Base-by-base conservation (phyloP, 2,329 filamentous ascomycete genomes). In the Diaporthe aspalathi region DNA sequence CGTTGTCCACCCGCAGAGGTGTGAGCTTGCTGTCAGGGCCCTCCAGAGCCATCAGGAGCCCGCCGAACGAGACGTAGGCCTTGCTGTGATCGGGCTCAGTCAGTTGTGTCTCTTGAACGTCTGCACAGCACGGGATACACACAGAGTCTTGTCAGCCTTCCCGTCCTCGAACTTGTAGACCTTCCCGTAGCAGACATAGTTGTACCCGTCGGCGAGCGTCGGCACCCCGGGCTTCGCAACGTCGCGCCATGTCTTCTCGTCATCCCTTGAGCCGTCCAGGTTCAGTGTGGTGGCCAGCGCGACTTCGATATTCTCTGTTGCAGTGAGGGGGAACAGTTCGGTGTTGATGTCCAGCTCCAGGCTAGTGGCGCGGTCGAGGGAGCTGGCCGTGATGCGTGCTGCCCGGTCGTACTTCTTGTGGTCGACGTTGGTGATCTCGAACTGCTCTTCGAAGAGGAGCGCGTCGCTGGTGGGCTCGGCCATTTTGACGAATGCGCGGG, bases 11-110 rank as follows among this genome's bases (percentile, higher is more conserved):
- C 77, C 94, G 90, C 79, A 99, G 84, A 35, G 94, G 93, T 43
- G 93, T 97, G 74, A 99, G 89, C 86, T 97, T 98, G 87, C 96
- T 97, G 82, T 97, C 96, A 2, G 96, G 96, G 7, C 97, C 96
- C 78, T 97, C 93, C 70, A 99, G 88, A 77, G 92, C 94, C 84
- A 98, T 91, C 77, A 99, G 84, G 74, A 99, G 85, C 9, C 96
- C 96, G 60, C 96, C 96, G 78, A 98, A 99, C 1, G 94, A 97
- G 76, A 97, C 88, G 83, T 95, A 99, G 35, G 94, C 94, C 81
- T 97, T 97, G 80, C 95, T 98, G 76, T 75, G 73, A 49, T 16
- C 35, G 16, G 24, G 53, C 32, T 5, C 14, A 32, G 43, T 38
- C 24, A 57, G n/a, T 4, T 40, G 22, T 49, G 5, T 12, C 8